Base-by-base conservation (phyloP, 2,329 filamentous ascomycete species). In the Cladobotryum protrusum region DNA sequence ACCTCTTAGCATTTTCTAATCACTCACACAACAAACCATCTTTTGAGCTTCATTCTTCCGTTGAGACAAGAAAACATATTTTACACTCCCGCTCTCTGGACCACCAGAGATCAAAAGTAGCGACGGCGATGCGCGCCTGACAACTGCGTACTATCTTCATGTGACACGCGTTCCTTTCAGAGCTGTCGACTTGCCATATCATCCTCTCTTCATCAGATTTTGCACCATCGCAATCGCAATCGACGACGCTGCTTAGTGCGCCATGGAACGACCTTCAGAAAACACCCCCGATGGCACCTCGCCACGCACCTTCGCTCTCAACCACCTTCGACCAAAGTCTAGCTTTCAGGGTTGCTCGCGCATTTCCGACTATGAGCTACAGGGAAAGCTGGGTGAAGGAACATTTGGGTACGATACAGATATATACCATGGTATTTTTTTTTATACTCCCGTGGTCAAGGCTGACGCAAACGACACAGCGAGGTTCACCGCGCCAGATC, bases 401-500 rank as follows among this genome's bases (percentile, higher is more conserved):
- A 97, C 92, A 18, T 97, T 97, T 71, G 92, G 92, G 84, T 87
- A 71, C 59, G 81, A 63, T 45, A 15, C n/a, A n/a, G n/a, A n/a
- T 5, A 7, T 11, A 35, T 35, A 40, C 29, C 17, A 40, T 39
- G 12, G 45, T 32, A 37, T 12, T 37, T 37, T 17, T 37, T 6
- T 17, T 37, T 14, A 35, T 35, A 14, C 33, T 40, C 18, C 44
- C 36, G 29, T 35, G n/a, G 34, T 12, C 40, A 32, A 4, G 20
- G 37, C 52, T 59, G 51, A 58, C 49, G 32, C 50, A 34, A 56
- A 20, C 48, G 37, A 29, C 15, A 15, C 55, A 87, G 85, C 58
- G 90, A 97, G 72, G 93, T 97, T 36, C 89, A 96, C 68, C 93
- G 92, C 63, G 93, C 90, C 54, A 81, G 81, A 54, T 89, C 87